Evolutionary conservation across 768 basidiomycete genomes (phyloP).

Genomic region (Coprinopsis strossmayeri): DNA sequence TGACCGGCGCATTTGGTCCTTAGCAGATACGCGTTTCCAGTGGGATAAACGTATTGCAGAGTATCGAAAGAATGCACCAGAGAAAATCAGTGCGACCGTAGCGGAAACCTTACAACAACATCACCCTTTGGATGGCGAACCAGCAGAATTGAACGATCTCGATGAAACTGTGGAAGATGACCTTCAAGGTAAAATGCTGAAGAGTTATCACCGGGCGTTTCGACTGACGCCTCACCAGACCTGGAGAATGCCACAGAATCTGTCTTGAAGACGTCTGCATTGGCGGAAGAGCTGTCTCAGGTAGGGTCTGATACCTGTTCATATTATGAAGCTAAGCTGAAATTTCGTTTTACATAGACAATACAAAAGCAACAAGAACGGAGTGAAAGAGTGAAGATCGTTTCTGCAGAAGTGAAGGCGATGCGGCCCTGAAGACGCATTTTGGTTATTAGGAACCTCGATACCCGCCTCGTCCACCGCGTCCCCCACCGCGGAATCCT

Average conservation of each 20-base stretch:
- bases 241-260: background rate
- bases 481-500: slow-evolving; percentile 20
- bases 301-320: slow-evolving; percentile 5
- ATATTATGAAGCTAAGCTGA: slow-evolving; percentile 3
- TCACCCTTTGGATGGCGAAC: slow-evolving; percentile 19
- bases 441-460: slow-evolving; percentile 14
- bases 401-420: slow-evolving; percentile 43
- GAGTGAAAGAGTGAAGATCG: slow-evolving; percentile 36
- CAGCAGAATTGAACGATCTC: slow-evolving; percentile 12
- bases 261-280: slow-evolving; percentile 10
- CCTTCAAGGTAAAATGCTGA: slow-evolving; percentile 14
- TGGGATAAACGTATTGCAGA: slow-evolving; percentile 71
- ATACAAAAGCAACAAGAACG: slow-evolving; percentile 47
- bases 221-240: background rate
- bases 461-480: slow-evolving; percentile 38
- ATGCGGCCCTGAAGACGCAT: slow-evolving; percentile 34
- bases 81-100: slow-evolving; percentile 36
- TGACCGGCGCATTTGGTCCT: slow-evolving; percentile 75
- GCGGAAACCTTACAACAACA: slow-evolving; percentile 25
- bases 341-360: slow-evolving; percentile 25
- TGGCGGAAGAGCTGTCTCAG: slow-evolving; percentile 14
- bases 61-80: slow-evolving; percentile 57
- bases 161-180: slow-evolving; percentile 19
- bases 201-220: no score
- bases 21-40: slow-evolving; percentile 66